These are phyloP conservation scores for Malus fusca DNA, from an alignment of 306 rosid species.

Conservation along the genomic window DNA sequence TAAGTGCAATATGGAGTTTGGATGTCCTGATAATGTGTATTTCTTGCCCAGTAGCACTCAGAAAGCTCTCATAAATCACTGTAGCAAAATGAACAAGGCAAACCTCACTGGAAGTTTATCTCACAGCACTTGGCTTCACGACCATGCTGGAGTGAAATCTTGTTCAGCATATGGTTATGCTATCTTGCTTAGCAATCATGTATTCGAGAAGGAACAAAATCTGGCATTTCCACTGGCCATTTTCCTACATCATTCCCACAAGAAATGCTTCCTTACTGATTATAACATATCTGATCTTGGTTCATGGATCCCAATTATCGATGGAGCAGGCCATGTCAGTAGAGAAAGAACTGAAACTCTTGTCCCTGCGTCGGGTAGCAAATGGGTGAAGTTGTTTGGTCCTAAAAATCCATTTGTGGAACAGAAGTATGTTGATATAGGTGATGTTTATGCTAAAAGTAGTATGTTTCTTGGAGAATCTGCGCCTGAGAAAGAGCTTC, in stretches of 20 bases:
- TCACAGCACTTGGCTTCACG: background rate
- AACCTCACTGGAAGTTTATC: background rate
- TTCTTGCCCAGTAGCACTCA: background rate
- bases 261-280: background rate
- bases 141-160: background rate
- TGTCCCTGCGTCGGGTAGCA: constrained; percentile 12
- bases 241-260: constrained; percentile 3
- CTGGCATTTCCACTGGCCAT: background rate
- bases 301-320: background rate
- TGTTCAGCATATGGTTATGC: background rate
- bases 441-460: background rate
- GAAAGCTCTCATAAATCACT: background rate
- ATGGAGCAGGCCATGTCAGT: constrained; percentile 2
- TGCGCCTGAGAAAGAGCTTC: background rate
- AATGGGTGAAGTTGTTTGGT: constrained; percentile 15
- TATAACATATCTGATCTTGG: background rate
- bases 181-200: background rate
- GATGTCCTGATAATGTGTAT: background rate
- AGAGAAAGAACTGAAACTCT: background rate
- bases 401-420: background rate
- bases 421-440: constrained; percentile 4
- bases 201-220: background rate
- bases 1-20: constrained; percentile 11
- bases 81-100: background rate
- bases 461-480: constrained; percentile 2